These are phyloP conservation scores for Plasmodium knowlesi DNA, from an alignment of 169 alveolate species.

Conservation along the genomic window DNA sequence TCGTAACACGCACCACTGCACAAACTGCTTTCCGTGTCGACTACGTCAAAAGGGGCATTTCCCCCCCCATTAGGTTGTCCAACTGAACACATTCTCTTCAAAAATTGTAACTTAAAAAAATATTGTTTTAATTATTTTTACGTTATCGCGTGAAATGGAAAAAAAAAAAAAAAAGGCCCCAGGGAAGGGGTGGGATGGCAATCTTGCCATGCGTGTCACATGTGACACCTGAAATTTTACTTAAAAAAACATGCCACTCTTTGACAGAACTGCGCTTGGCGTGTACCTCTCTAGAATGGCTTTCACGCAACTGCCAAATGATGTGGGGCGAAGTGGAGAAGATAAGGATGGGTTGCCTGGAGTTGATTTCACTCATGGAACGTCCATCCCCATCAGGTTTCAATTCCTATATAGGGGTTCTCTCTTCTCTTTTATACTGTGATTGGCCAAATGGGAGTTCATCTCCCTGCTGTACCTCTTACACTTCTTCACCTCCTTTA, in stretches of 20 bases:
- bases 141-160: not conserved
- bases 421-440: not conserved
- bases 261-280: not conserved
- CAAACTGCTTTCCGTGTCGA: not conserved
- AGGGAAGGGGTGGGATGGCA: not conserved
- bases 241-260: not conserved
- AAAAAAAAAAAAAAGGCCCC: not conserved
- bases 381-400: not conserved
- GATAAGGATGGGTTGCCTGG: not conserved
- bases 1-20: not conserved
- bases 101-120: not conserved
- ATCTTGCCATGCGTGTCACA: not conserved
- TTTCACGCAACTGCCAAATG: not conserved
- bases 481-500: not conserved
- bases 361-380: not conserved
- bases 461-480: not conserved
- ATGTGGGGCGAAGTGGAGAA: not conserved
- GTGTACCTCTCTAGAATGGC: not conserved
- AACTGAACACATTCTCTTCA: not conserved
- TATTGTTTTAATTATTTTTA: constrained; percentile 1
- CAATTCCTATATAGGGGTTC: not conserved
- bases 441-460: not conserved
- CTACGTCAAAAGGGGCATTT: not conserved
- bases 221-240: not conserved
- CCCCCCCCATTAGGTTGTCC: not conserved